Evolutionary conservation across 352 stramenopile species (phyloP).

Genomic region (Phytophthora agathidicida): DNA sequence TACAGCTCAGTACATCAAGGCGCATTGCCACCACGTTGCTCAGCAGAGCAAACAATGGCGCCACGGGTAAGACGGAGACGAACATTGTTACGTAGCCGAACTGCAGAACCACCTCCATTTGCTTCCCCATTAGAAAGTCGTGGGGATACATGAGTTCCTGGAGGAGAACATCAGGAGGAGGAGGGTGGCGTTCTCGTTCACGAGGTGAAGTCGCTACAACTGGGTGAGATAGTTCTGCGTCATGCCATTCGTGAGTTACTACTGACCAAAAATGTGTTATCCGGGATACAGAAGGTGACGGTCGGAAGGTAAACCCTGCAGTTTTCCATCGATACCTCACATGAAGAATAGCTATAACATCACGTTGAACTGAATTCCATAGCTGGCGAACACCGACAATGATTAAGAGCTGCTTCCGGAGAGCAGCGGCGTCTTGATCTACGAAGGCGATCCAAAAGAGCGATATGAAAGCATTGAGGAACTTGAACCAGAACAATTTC

Average conservation of each 20-base stretch:
- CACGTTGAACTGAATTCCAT: slow-evolving; percentile 63
- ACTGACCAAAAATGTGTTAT: slow-evolving; percentile 22
- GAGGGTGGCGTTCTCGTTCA: slow-evolving; percentile 11
- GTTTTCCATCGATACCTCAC: slow-evolving; percentile 52
- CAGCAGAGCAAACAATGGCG: slow-evolving; percentile 85
- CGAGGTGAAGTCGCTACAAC: neutral
- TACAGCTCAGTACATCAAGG: slow-evolving; percentile 83
- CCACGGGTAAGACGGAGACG: slow-evolving; percentile 90
- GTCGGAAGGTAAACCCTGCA: slow-evolving; percentile 45
- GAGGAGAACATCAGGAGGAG: slow-evolving; percentile 55
- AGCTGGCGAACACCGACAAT: slow-evolving; percentile 77
- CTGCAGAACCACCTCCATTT: slow-evolving; percentile 84
- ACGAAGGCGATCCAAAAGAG: slow-evolving; percentile 84
- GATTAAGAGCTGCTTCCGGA: slow-evolving; percentile 72
- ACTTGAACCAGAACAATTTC: slow-evolving; percentile 87
- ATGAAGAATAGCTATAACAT: slow-evolving; percentile 56
- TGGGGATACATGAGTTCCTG: slow-evolving; percentile 78
- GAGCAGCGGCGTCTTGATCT: slow-evolving; percentile 46
- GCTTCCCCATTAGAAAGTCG: slow-evolving; percentile 77
- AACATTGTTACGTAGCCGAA: slow-evolving; percentile 97
- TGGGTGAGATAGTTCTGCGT: slow-evolving; percentile 36
- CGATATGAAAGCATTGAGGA: slow-evolving; percentile 83
- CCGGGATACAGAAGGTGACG: slow-evolving; percentile 13
- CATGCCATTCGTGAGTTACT: slow-evolving; percentile 63
- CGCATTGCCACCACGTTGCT: slow-evolving; percentile 91